phyloP scores from a whole-genome alignment of 768 basidiomycete species.

The Fomitopsis serialis region DNA sequence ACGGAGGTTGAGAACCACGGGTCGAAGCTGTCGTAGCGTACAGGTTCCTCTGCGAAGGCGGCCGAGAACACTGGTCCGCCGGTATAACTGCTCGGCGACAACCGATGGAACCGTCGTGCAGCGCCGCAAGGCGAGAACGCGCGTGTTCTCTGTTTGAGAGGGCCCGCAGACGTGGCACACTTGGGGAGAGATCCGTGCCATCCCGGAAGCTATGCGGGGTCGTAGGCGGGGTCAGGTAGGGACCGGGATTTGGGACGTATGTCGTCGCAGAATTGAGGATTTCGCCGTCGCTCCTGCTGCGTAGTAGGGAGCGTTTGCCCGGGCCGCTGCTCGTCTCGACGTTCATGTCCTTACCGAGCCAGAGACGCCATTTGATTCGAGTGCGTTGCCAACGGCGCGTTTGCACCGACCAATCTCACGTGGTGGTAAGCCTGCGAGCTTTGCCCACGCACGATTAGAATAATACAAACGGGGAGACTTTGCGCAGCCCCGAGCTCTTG shows the following conservation, averaged over 20 bases:
- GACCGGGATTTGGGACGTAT: not conserved
- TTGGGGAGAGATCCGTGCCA: not conserved
- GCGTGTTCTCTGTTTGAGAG: not conserved
- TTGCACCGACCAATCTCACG: conserved; percentile 87
- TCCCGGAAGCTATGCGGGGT: not conserved
- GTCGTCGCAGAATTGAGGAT: not conserved
- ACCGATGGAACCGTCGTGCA: conserved; percentile 1
- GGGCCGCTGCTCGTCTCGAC: not conserved
- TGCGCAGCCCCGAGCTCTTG: no score
- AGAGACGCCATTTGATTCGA: conserved; percentile 87
- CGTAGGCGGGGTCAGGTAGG: not conserved
- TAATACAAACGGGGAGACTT: no score
- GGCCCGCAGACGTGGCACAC: not conserved
- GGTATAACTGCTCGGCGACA: no score
- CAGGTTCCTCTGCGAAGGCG: no score
- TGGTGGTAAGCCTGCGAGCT: conserved; percentile 82
- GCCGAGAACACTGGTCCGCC: no score
- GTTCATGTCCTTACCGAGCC: conserved; percentile 70
- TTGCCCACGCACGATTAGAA: conserved; percentile 92
- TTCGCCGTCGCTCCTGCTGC: conserved; percentile 19
- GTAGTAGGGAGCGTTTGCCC: conserved; percentile 9
- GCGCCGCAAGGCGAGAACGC: not conserved
- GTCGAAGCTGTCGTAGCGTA: no score
- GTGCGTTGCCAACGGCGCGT: conserved; percentile 77
- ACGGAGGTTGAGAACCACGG: no score